These are phyloP conservation scores for Trichomonas vaginalis DNA, from an alignment of 208 protist genomes.

Conservation along the genomic window DNA sequence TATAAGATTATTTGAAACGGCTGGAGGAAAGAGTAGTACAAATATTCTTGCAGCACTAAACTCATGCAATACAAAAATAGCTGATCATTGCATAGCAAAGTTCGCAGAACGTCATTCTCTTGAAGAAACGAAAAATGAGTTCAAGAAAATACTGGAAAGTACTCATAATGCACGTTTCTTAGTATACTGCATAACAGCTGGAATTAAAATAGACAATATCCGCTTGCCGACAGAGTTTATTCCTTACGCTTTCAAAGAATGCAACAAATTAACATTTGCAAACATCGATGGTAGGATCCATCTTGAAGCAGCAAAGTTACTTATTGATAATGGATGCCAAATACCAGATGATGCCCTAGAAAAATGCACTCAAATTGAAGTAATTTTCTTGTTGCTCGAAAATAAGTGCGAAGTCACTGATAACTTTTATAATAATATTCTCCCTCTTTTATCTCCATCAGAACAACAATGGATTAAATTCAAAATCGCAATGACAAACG, in stretches of 20 bases:
- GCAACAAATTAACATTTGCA: not conserved
- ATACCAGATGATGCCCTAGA: slow-evolving; percentile 52
- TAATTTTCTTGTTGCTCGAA: slow-evolving; percentile 55
- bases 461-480: slow-evolving; percentile 47
- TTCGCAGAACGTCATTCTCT: not conserved
- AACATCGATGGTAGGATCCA: not conserved
- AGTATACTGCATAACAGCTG: not conserved
- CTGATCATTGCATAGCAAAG: not conserved
- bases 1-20: not conserved
- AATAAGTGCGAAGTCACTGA: slow-evolving; percentile 64
- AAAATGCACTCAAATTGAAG: slow-evolving; percentile 57
- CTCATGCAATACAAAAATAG: not conserved
- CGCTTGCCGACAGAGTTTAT: not conserved
- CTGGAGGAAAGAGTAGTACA: not conserved
- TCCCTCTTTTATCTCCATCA: slow-evolving; percentile 45
- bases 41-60: not conserved
- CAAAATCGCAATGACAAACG: slow-evolving; percentile 34
- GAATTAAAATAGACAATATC: not conserved
- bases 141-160: not conserved
- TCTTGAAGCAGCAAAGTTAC: not conserved
- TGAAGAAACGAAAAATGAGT: not conserved
- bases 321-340: slow-evolving; percentile 36
- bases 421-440: slow-evolving; percentile 71
- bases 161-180: not conserved
- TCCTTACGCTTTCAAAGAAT: not conserved